Percentiles rank a stretch among this genome's conserved stretches.
These are phyloP conservation scores for Cladophialophora bantiana DNA, from an alignment of 2,329 filamentous ascomycete genomes.

Conservation along the genomic window DNA sequence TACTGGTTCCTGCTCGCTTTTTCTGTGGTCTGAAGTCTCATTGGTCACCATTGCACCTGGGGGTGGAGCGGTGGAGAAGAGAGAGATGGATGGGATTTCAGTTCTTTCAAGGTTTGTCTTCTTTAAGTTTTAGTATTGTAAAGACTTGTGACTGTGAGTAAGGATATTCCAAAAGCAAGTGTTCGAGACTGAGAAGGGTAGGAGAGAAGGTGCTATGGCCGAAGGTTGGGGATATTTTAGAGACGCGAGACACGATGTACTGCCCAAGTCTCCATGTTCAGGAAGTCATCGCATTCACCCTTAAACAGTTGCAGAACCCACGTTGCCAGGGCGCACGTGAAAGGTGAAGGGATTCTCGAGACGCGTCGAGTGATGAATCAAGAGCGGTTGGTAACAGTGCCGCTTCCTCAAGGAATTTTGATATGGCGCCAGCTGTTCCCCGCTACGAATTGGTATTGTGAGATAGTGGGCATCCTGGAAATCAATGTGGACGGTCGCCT, in stretches of 20 bases:
- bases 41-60: slow-evolving; percentile 17
- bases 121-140: not conserved
- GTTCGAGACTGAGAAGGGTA: not conserved
- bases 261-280: not conserved
- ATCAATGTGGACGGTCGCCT: not conserved
- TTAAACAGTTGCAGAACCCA: not conserved
- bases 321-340: not conserved
- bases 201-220: not conserved
- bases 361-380: not conserved
- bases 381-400: not conserved
- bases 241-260: not conserved
- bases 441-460: not conserved
- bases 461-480: too few relatives aligned
- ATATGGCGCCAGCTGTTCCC: too few relatives aligned
- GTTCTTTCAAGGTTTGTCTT: not conserved
- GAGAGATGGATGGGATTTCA: not conserved
- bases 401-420: not conserved
- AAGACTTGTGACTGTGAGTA: not conserved
- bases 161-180: not conserved
- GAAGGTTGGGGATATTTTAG: not conserved
- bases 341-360: not conserved
- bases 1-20: slow-evolving; percentile 2
- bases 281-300: slow-evolving; percentile 1
- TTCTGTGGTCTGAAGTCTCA: not conserved
- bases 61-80: not conserved